phyloP scores from a whole-genome alignment of 768 basidiomycete genomes.

The Chalciporus chontae region DNA sequence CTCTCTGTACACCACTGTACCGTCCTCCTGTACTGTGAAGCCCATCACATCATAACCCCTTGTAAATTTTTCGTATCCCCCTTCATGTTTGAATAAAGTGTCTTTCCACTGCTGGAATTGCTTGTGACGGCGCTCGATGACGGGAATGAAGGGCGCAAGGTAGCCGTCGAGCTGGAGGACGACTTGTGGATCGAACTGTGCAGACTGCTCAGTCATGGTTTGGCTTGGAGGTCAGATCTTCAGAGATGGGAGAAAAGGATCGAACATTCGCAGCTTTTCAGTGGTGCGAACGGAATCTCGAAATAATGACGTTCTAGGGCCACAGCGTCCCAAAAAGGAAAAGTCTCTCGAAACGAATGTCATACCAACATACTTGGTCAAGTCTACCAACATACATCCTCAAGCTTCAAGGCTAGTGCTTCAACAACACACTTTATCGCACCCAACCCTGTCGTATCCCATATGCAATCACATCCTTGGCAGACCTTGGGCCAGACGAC shows the following conservation, averaged over 20 bases:
- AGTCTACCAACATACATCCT: too few relatives aligned
- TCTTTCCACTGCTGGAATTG: constrained; percentile 73
- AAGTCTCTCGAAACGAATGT: constrained; percentile 1
- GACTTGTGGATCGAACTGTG: constrained; percentile 49
- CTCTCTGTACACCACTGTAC: constrained; percentile 80
- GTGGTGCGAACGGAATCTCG: constrained; percentile 1
- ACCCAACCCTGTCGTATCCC: constrained; percentile 66
- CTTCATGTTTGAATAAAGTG: constrained; percentile 71
- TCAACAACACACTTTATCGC: too few relatives aligned
- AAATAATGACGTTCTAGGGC: constrained; percentile 1
- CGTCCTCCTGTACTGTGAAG: constrained; percentile 64
- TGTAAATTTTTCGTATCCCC: constrained; percentile 72
- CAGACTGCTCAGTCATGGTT: constrained; percentile 40
- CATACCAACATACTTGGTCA: too few relatives aligned
- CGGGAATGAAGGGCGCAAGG: constrained; percentile 68
- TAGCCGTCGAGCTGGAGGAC: constrained; percentile 67
- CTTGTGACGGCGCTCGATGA: constrained; percentile 67
- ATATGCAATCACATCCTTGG: constrained; percentile 59
- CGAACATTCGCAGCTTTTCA: too few relatives aligned
- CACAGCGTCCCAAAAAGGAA: constrained; percentile 12
- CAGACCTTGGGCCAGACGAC: constrained; percentile 35
- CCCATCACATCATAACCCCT: constrained; percentile 61
- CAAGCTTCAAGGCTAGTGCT: too few relatives aligned
- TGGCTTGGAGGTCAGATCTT: background rate
- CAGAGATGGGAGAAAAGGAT: constrained; percentile 1